Evolutionary conservation across 768 basidiomycete species (phyloP).

Genomic region (Suillus decipiens): DNA sequence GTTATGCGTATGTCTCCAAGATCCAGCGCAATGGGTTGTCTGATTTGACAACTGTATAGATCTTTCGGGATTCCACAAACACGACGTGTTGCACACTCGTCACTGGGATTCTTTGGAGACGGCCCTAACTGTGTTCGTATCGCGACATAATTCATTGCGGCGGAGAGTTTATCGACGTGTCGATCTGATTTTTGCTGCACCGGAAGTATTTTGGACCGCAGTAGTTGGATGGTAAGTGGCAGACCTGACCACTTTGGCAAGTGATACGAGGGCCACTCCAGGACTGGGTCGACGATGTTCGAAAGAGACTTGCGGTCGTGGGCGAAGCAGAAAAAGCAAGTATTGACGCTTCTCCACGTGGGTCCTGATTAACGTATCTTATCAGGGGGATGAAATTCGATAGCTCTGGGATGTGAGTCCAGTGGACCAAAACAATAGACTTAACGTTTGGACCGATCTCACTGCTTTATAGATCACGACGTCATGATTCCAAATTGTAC

Average conservation of each 20-base stretch:
- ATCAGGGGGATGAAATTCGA: constrained; percentile 80
- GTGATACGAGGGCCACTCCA: constrained; percentile 24
- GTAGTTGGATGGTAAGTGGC: constrained; percentile 78
- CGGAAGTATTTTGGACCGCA: constrained; percentile 83
- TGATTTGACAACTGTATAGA: constrained; percentile 38
- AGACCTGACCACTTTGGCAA: neutral
- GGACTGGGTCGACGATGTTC: constrained; percentile 91
- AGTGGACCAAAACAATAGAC: neutral
- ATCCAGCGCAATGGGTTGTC: neutral
- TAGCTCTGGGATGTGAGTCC: constrained; percentile 72
- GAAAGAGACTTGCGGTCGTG: constrained; percentile 79
- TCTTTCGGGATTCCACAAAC: constrained; percentile 58
- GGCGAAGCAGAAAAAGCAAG: constrained; percentile 63
- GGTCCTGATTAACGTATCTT: constrained; percentile 9
- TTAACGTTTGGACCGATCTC: constrained; percentile 2
- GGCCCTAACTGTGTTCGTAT: constrained; percentile 74
- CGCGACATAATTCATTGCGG: constrained; percentile 44
- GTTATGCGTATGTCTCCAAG: constrained; percentile 65
- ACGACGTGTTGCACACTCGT: constrained; percentile 53
- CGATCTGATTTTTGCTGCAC: constrained; percentile 81
- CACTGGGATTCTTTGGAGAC: constrained; percentile 86
- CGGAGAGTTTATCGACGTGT: constrained; percentile 63
- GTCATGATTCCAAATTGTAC: constrained; percentile 61
- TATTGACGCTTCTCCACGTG: neutral
- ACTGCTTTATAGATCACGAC: constrained; percentile 48